Evolutionary conservation across 352 stramenopile genomes (phyloP).

Genomic region (Phytopythium chamaehyphon): DNA sequence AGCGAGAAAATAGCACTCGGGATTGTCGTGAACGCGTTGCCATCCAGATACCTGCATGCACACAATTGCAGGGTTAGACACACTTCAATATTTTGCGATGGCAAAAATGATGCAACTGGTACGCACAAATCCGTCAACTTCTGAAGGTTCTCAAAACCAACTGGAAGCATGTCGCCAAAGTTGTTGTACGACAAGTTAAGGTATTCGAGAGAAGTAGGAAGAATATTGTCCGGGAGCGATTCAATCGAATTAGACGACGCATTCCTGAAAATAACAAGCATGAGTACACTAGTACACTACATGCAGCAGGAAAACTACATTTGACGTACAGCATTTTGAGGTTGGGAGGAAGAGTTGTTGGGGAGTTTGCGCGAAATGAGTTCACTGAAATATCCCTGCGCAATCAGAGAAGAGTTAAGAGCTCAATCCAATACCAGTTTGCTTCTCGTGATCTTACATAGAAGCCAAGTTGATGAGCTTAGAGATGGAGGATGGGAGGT

Average conservation of each 20-base stretch:
- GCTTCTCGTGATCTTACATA: conserved; percentile 14
- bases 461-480: conserved; percentile 16
- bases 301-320: no score
- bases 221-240: conserved; percentile 5
- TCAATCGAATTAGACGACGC: conserved; percentile 13
- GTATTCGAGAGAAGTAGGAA: conserved; percentile 24
- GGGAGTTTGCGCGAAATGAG: conserved; percentile 5
- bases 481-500: conserved; percentile 18
- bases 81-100: not conserved
- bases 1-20: conserved; percentile 15
- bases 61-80: not conserved
- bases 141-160: conserved; percentile 13
- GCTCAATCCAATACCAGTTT: no score
- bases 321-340: conserved; percentile 13
- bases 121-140: conserved; percentile 13
- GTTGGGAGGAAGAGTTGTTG: conserved; percentile 12
- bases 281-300: no score
- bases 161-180: conserved; percentile 30
- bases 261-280: conserved; percentile 13
- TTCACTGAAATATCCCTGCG: conserved; percentile 13
- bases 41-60: conserved; percentile 7
- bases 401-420: not conserved
- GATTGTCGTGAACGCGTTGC: conserved; percentile 12
- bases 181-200: conserved; percentile 82
- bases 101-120: not conserved